Evolutionary conservation across 1,284 basidiomycete genomes (phyloP), one percentile per base, ranked within the genome.

Genomic region (Pseudozyma hubeiensis): DNA sequence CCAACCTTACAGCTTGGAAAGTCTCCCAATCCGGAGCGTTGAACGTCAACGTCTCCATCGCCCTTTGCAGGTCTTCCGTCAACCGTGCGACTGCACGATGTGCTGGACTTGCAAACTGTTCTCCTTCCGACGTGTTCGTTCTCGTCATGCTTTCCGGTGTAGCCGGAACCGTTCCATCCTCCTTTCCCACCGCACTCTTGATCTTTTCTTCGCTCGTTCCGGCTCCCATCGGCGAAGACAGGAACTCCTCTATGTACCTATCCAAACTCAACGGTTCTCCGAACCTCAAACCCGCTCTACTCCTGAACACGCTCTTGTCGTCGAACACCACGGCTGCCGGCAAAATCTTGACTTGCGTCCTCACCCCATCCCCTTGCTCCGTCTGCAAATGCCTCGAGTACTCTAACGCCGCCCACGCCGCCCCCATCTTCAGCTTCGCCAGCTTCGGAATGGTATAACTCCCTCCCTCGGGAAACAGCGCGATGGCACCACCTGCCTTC

Each of bases 11-110:
- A 34, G 90, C 90, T 82, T 91, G 92, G 4, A 93, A 87, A 0
- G 92, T 92, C 68, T 94, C 91, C 95, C 95, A 98, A 84, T 97
- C 92, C 31, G 92, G 91, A 9, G 93, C 92, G 83, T 98, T 97
- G 73, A 98, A 89, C 2, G 92, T 97, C 49, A 90, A 86, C 80
- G 90, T 89, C 39, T 90, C 85, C 70, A 98, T 86, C 77, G 90
- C 90, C 10, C 84, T 84, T 84, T 92, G 90, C 57, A 97, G 90
- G 35, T 87, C 86, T 62, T 88, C 88, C 16, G 94, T 96, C 59
- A 98, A 87, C 52, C 89, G 87, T 85, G 97, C 96, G 64, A 93
- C 95, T n/a, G 93, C 93, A 59, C 88, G 85, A 58, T 93, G 67
- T 6, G 72, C 55, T 7, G 67, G 67, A 40, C 52, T 90, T 55